These are phyloP conservation scores for Vitis hybrid DNA, from an alignment of 177 flowering plant genomes.

Conservation along the genomic window DNA sequence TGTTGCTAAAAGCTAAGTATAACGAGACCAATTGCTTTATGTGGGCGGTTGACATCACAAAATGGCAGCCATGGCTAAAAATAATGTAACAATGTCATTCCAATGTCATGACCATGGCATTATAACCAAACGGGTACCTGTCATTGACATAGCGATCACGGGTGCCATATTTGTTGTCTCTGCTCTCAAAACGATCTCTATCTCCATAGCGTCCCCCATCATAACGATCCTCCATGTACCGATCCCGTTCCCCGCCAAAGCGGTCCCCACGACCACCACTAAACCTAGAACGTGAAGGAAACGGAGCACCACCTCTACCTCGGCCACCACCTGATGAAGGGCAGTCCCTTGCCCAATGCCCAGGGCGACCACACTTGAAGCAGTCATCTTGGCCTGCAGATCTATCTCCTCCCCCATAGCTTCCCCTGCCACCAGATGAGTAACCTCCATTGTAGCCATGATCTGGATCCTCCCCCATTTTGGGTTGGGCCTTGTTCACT, in stretches of 20 bases:
- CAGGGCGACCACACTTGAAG: conserved; percentile 94
- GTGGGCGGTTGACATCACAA: no score
- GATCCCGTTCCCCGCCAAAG: conserved; percentile 37
- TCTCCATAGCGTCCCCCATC: conserved; percentile 44
- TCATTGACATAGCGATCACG: conserved; percentile 48
- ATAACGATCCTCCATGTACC: conserved; percentile 47
- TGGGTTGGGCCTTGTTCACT: conserved; percentile 93
- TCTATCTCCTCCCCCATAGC: conserved; percentile 63
- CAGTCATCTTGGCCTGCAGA: conserved; percentile 70
- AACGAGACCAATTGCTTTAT: no score
- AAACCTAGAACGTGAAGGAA: conserved; percentile 45
- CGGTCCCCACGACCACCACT: conserved; percentile 65
- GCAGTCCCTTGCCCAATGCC: conserved; percentile 98
- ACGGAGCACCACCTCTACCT: background rate
- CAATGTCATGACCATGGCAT: no score
- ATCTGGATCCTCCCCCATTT: conserved; percentile 58
- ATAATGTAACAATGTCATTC: no score
- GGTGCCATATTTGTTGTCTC: conserved; percentile 36
- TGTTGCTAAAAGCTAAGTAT: no score
- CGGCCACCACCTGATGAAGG: conserved; percentile 53
- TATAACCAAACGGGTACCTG: conserved; percentile 33
- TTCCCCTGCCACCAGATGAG: conserved; percentile 63
- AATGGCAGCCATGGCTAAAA: no score
- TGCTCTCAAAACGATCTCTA: conserved; percentile 51
- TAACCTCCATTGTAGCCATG: conserved; percentile 65